These are phyloP conservation scores for Saccharum spontaneum DNA, from an alignment of 176 grass and related monocot species.

Conservation along the genomic window DNA sequence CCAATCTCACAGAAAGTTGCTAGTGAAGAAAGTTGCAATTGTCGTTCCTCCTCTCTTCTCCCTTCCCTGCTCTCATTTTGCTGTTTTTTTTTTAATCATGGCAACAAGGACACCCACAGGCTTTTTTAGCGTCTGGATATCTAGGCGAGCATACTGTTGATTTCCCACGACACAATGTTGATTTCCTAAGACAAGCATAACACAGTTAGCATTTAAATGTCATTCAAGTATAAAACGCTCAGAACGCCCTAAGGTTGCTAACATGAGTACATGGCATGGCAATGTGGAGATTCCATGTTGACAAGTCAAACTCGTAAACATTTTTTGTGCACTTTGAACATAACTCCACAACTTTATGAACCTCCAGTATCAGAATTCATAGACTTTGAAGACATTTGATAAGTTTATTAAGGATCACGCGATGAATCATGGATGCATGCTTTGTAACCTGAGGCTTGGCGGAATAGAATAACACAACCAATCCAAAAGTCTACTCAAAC, in stretches of 20 bases:
- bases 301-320: neutral
- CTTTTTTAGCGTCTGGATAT: neutral
- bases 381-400: neutral
- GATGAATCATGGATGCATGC: neutral
- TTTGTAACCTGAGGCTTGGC: neutral
- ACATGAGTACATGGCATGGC: neutral
- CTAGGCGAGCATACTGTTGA: neutral
- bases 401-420: neutral
- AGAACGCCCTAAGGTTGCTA: neutral
- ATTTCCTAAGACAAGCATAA: too few species aligned
- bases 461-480: neutral
- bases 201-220: neutral
- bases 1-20: too few species aligned
- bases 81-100: too few species aligned
- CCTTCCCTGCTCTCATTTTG: too few species aligned
- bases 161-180: too few species aligned
- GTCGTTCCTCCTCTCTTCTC: too few species aligned
- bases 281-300: neutral
- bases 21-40: too few species aligned
- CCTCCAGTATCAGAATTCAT: neutral
- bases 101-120: neutral
- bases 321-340: neutral
- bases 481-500: neutral
- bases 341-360: neutral
- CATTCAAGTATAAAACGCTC: neutral